Base-by-base conservation (phyloP, 176 grass and related monocot genomes). In the Triticum urartu region DNA sequence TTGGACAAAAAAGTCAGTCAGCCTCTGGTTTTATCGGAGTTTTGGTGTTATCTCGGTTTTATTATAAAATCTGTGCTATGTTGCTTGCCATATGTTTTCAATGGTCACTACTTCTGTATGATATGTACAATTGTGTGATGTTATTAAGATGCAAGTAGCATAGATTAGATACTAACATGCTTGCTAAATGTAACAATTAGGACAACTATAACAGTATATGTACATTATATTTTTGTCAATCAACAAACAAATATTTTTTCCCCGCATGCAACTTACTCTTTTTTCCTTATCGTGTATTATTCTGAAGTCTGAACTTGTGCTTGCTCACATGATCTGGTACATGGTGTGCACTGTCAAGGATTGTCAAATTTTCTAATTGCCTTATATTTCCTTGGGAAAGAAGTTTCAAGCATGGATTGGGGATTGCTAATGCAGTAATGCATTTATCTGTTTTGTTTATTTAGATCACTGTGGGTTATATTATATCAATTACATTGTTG, bases 391-490 rank as follows among this genome's bases (percentile, higher is more conserved):
- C 24, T 2, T 71, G 5, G 36, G 38, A 14, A 85, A 36, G 26
- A 25, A 26, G 6, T 72, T 63, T 76, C 28, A 45, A 36, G 1
- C 38, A 54, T 78, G 30, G 47, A 12, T 90, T 81, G 17, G 60
- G 40, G 72, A 33, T 69, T 85, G 35, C 68, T 25, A 85, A 62
- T 82, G 76, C 47, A 75, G 33, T 21, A 83, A 52, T 79, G 69
- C 47, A 75, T 76, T 81, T 73, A 85, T 75, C 58, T 75, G 32
- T 80, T 47, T 83, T 86, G 34, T 32, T 58, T 84, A 75, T 59
- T 83, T 72, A 35, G 42, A 36, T 82, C 40, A 20, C 43, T 11
- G 7, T 43, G 39, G 71, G 35, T 21, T 75, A 48, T 54, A 58
- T 64, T 62, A 38, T 67, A 38, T 45, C 54, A 11, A 22, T 50